Evolutionary conservation across 352 stramenopile genomes (phyloP).

Genomic region (Globisporangium radiosum): DNA sequence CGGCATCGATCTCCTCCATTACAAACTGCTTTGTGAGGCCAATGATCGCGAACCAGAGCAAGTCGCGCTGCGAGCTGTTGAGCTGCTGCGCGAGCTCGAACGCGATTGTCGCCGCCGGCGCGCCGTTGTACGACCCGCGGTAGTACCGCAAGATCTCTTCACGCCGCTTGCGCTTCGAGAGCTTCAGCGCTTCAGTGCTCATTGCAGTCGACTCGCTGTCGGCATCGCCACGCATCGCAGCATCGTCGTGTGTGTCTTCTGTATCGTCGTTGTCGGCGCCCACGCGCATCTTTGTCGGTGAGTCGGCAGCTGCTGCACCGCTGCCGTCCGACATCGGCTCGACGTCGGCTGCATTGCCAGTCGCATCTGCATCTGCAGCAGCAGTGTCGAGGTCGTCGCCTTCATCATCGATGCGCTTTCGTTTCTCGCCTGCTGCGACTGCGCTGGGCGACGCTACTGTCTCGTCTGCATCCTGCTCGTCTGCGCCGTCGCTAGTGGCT

Average conservation of each 20-base stretch:
- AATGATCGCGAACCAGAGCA: constrained; percentile 97
- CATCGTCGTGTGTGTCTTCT: not conserved
- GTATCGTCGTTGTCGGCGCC: not conserved
- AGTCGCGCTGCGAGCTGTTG: constrained; percentile 80
- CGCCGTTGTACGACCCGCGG: constrained; percentile 84
- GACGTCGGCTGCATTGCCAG: constrained; percentile 20
- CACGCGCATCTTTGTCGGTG: constrained; percentile 11
- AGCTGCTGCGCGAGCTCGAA: constrained; percentile 81
- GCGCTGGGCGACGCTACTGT: constrained; percentile 10
- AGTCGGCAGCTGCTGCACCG: constrained; percentile 1
- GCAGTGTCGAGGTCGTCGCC: constrained; percentile 16
- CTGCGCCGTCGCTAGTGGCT: constrained; percentile 5
- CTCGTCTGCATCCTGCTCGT: constrained; percentile 13
- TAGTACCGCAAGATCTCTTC: constrained; percentile 92
- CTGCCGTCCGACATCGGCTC: constrained; percentile 4
- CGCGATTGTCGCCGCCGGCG: constrained; percentile 65
- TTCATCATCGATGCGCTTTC: constrained; percentile 37
- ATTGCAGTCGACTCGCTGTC: constrained; percentile 8
- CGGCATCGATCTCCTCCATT: constrained; percentile 88
- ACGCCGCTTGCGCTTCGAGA: constrained; percentile 50
- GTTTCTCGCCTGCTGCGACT: constrained; percentile 5
- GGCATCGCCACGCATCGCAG: constrained; percentile 3
- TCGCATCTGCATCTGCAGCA: constrained; percentile 17
- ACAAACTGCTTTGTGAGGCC: constrained; percentile 95
- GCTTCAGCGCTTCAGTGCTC: constrained; percentile 20